These are phyloP conservation scores for Entophlyctis helioformis DNA, from an alignment of 192 early-diverging fungal genomes.

Conservation along the genomic window DNA sequence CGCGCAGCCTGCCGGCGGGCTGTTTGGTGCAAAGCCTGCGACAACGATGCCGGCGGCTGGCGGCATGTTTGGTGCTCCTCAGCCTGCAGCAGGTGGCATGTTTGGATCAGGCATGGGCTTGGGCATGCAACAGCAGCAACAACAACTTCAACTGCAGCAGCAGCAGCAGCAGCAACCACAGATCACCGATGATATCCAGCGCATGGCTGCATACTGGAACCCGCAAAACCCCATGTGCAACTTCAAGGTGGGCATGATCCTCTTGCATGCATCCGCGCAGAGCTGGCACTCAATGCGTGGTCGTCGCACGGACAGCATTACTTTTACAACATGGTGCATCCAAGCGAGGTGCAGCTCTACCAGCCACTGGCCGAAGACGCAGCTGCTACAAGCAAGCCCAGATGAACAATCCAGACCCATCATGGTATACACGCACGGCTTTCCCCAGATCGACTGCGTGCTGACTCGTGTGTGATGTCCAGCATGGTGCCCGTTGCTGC, in stretches of 20 bases:
- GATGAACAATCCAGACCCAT: constrained; percentile 75
- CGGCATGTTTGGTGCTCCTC: constrained; percentile 3
- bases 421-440: constrained; percentile 38
- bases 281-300: neutral
- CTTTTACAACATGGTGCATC: constrained; percentile 90
- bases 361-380: constrained; percentile 58
- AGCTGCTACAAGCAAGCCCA: constrained; percentile 72
- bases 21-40: too few relatives aligned
- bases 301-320: constrained; percentile 48
- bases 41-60: too few relatives aligned
- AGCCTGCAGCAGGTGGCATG: neutral
- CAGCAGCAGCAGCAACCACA: constrained; percentile 16
- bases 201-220: constrained; percentile 66
- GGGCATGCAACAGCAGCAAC: constrained; percentile 15
- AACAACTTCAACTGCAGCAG: constrained; percentile 16
- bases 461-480: constrained; percentile 4
- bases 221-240: constrained; percentile 62
- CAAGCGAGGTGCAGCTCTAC: constrained; percentile 70
- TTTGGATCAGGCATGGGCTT: constrained; percentile 1
- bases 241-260: constrained; percentile 50
- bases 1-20: too few relatives aligned
- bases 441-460: too few relatives aligned
- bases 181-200: constrained; percentile 38
- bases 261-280: too few relatives aligned
- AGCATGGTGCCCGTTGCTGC: constrained; percentile 87